Conservation (phyloP, 208 protist species). For the Wallacemonas rigidus region DNA sequence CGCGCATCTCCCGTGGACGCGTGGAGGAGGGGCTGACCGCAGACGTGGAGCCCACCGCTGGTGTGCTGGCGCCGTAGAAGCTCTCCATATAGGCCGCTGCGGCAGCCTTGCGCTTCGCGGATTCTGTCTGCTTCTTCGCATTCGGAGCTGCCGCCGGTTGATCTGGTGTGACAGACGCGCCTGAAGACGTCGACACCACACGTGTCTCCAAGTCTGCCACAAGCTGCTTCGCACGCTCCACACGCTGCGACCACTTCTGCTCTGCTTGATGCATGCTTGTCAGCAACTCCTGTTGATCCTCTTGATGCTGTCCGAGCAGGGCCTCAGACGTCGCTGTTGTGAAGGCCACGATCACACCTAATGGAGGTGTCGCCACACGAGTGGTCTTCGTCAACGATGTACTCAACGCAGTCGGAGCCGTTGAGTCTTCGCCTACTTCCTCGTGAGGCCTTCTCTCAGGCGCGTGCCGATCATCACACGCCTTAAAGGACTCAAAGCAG, state of each 20-base stretch:
- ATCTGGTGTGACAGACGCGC: not conserved
- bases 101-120: constrained; percentile 12
- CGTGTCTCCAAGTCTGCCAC: constrained; percentile 17
- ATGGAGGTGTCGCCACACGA: constrained; percentile 34
- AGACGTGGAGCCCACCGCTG: not conserved
- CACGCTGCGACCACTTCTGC: constrained; percentile 55
- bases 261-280: constrained; percentile 37
- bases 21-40: too few species aligned
- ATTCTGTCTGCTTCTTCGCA: not conserved
- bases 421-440: too few species aligned
- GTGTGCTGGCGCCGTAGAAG: constrained; percentile 2
- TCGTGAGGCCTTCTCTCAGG: too few species aligned
- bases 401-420: too few species aligned
- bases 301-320: constrained; percentile 57
- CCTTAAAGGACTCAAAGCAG: constrained; percentile 14
- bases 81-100: constrained; percentile 14
- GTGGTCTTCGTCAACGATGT: not conserved
- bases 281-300: constrained; percentile 54
- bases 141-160: not conserved
- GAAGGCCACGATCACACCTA: constrained; percentile 61
- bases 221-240: constrained; percentile 21
- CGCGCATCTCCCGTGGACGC: too few species aligned
- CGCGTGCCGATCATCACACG: too few species aligned
- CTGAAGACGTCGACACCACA: not conserved
- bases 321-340: constrained; percentile 36